Evolutionary conservation across 495 filamentous ascomycete species (phyloP).

Genomic region (Filosporella fistucella): DNA sequence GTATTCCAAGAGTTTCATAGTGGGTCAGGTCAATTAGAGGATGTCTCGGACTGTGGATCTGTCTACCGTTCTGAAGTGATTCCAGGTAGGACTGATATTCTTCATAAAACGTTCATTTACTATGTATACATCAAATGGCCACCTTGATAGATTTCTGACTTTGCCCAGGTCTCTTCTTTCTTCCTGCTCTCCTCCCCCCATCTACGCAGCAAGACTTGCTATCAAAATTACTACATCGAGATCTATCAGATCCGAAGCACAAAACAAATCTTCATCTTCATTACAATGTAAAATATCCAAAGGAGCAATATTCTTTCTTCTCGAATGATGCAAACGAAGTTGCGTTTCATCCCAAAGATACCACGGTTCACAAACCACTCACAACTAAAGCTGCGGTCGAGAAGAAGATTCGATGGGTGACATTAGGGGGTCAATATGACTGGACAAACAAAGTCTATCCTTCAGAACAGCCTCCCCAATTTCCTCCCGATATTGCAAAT

Average conservation of each 20-base stretch:
- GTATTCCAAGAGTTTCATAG: background rate
- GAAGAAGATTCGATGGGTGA: slow-evolving; percentile 86
- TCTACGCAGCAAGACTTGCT: slow-evolving; percentile 64
- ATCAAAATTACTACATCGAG: slow-evolving; percentile 67
- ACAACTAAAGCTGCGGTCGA: slow-evolving; percentile 59
- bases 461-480: slow-evolving; percentile 54
- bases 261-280: slow-evolving; percentile 85
- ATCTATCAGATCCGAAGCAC: slow-evolving; percentile 69
- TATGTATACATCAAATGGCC: background rate
- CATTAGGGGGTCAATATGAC: slow-evolving; percentile 90
- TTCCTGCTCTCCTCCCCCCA: slow-evolving; percentile 67
- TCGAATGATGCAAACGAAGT: slow-evolving; percentile 30
- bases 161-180: slow-evolving; percentile 61
- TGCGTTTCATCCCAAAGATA: slow-evolving; percentile 61
- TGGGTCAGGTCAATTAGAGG: background rate
- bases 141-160: slow-evolving; percentile 6
- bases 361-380: slow-evolving; percentile 63
- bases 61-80: slow-evolving; percentile 6
- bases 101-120: background rate
- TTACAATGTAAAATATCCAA: slow-evolving; percentile 69
- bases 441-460: slow-evolving; percentile 87
- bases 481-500: slow-evolving; percentile 65
- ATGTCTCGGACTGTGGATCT: background rate
- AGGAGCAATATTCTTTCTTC: slow-evolving; percentile 38
- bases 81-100: slow-evolving; percentile 5